A percentile compares a stretch with the other conserved stretches of the same genome.
phyloP scores from a whole-genome alignment of 1,284 basidiomycete species.

The Gymnopus androsaceus region DNA sequence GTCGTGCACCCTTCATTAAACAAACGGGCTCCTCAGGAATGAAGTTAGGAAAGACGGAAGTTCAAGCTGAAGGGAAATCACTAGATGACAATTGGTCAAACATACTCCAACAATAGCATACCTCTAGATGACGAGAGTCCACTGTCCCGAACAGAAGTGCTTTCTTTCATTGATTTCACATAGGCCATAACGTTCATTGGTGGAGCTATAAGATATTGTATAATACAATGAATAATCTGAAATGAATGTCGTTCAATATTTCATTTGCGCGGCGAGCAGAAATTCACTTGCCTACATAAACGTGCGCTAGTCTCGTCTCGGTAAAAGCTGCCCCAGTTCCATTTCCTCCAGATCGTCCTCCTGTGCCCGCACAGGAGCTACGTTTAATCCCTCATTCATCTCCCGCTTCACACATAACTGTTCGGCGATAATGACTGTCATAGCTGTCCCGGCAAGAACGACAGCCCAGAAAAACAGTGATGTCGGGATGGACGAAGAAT shows the following conservation, averaged over 20 bases:
- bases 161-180: neutral
- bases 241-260: neutral
- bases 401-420: slow-evolving; percentile 92
- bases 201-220: neutral
- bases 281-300: neutral
- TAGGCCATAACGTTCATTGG: neutral
- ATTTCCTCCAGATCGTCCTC: slow-evolving; percentile 48
- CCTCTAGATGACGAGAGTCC: too few relatives aligned
- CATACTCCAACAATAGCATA: too few relatives aligned
- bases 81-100: too few relatives aligned
- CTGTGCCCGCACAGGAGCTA: slow-evolving; percentile 42
- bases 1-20: too few relatives aligned
- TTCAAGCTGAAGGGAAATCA: too few relatives aligned
- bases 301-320: slow-evolving; percentile 11
- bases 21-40: too few relatives aligned
- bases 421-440: slow-evolving; percentile 84
- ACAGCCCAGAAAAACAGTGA: slow-evolving; percentile 90
- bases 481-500: slow-evolving; percentile 83
- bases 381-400: slow-evolving; percentile 83
- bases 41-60: too few relatives aligned
- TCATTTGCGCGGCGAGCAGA: neutral
- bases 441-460: slow-evolving; percentile 67
- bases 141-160: neutral
- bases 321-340: slow-evolving; percentile 54
- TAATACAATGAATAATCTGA: slow-evolving; percentile 3